Evolutionary conservation across 1,284 basidiomycete genomes (phyloP).

Genomic region (Sporisorium reilianum): DNA sequence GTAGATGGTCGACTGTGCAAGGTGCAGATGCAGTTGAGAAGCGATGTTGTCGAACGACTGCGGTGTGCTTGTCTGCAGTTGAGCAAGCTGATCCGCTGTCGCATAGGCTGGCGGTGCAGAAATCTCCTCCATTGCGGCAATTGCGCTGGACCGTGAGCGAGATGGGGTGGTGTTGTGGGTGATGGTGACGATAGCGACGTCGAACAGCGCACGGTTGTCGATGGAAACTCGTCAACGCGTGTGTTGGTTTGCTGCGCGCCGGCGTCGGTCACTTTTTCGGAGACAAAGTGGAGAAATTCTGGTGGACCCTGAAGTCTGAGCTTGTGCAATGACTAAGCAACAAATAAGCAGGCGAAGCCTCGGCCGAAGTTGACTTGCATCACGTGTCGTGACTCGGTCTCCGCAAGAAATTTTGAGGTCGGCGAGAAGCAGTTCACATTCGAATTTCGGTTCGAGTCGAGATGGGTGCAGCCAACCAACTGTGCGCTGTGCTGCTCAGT

Average conservation of each 20-base stretch:
- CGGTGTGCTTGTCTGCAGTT: slow-evolving; percentile 49
- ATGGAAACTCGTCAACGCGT: neutral
- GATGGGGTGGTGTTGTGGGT: neutral
- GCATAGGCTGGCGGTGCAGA: slow-evolving; percentile 29
- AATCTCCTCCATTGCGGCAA: slow-evolving; percentile 25
- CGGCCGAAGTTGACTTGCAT: neutral
- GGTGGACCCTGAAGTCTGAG: neutral
- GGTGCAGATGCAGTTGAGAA: slow-evolving; percentile 32
- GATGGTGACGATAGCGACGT: neutral
- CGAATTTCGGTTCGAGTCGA: neutral
- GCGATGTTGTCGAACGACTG: slow-evolving; percentile 40
- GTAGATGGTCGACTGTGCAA: slow-evolving; percentile 33
- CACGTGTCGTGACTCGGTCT: neutral
- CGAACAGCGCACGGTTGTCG: slow-evolving; percentile 10
- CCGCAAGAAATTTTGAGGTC: neutral
- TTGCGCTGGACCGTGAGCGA: neutral
- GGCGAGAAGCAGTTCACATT: neutral
- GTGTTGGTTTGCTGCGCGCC: neutral
- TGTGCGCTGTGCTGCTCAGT: slow-evolving; percentile 3
- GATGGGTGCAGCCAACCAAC: too few relatives aligned
- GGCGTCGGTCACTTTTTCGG: slow-evolving; percentile 7
- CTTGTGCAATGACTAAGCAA: slow-evolving; percentile 14
- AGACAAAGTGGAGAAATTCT: slow-evolving; percentile 8
- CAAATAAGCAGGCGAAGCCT: neutral
- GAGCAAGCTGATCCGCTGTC: slow-evolving; percentile 21